Evolutionary conservation across 176 grass and related monocot genomes (phyloP).

Genomic region (Juncus effusus): DNA sequence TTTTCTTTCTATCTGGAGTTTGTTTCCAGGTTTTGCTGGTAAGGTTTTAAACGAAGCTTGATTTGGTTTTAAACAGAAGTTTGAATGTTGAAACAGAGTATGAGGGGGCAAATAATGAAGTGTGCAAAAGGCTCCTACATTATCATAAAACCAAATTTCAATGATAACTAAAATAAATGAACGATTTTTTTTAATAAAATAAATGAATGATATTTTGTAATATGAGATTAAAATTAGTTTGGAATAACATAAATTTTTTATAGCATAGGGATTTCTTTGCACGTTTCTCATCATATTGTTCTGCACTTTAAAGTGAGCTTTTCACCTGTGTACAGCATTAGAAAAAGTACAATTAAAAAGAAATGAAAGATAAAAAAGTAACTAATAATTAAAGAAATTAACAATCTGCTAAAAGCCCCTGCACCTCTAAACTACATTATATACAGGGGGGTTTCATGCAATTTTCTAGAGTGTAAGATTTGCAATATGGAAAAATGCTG

Average conservation of each 20-base stretch:
- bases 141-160: no score
- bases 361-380: neutral
- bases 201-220: no score
- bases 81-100: no score
- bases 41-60: no score
- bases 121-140: no score
- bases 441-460: neutral
- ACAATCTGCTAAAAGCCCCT: neutral
- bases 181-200: no score
- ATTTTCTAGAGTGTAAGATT: neutral
- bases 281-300: neutral
- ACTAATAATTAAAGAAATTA: neutral
- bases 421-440: neutral
- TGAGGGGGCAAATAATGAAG: no score
- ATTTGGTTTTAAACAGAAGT: no score
- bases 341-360: neutral
- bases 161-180: no score
- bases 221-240: no score
- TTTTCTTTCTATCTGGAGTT: conserved; percentile 2
- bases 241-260: no score
- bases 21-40: conserved; percentile 11
- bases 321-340: conserved; percentile 31
- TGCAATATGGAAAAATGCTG: neutral
- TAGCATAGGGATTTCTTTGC: no score
- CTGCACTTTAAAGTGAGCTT: conserved; percentile 19